Evolutionary conservation across 2,329 filamentous ascomycete species (phyloP).

Genomic region (Paecilomyces sp.): DNA sequence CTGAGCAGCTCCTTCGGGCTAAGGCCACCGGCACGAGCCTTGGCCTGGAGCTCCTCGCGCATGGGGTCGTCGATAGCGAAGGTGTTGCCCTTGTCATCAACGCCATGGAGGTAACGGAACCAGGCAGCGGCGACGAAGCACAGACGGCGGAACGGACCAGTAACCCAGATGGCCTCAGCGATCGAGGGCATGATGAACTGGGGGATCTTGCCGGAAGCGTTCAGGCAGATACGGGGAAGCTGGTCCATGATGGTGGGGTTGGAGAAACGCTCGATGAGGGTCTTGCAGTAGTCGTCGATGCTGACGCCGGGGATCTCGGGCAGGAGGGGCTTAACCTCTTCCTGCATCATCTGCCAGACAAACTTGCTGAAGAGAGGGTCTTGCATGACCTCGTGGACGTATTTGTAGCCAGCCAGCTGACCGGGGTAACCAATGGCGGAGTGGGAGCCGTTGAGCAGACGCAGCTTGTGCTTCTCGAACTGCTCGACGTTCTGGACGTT

Average conservation of each 20-base stretch:
- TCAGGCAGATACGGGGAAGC: constrained; percentile 45
- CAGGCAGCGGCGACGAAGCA: constrained; percentile 44
- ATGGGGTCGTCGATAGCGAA: constrained; percentile 42
- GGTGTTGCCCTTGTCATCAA: constrained; percentile 41
- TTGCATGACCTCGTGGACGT: constrained; percentile 49
- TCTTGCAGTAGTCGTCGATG: constrained; percentile 47
- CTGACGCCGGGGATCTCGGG: constrained; percentile 45
- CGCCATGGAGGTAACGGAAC: constrained; percentile 47
- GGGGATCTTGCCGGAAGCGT: constrained; percentile 49
- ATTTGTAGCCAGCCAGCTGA: constrained; percentile 46
- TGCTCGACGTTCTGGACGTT: constrained; percentile 47
- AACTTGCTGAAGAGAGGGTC: constrained; percentile 42
- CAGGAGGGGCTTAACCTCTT: constrained; percentile 48
- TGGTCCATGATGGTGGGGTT: constrained; percentile 53
- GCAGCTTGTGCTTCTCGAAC: constrained; percentile 52
- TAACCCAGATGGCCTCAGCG: constrained; percentile 38
- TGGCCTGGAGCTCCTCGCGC: constrained; percentile 41
- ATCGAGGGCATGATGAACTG: constrained; percentile 36
- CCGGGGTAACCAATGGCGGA: constrained; percentile 47
- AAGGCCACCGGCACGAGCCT: constrained; percentile 38
- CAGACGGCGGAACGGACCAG: constrained; percentile 39
- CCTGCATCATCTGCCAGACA: constrained; percentile 50
- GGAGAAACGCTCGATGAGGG: constrained; percentile 48
- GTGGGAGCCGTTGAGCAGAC: constrained; percentile 48
- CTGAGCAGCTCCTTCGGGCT: constrained; percentile 38